These are phyloP conservation scores for Penicillium arizonense DNA, from an alignment of 495 filamentous ascomycete genomes.

Conservation along the genomic window DNA sequence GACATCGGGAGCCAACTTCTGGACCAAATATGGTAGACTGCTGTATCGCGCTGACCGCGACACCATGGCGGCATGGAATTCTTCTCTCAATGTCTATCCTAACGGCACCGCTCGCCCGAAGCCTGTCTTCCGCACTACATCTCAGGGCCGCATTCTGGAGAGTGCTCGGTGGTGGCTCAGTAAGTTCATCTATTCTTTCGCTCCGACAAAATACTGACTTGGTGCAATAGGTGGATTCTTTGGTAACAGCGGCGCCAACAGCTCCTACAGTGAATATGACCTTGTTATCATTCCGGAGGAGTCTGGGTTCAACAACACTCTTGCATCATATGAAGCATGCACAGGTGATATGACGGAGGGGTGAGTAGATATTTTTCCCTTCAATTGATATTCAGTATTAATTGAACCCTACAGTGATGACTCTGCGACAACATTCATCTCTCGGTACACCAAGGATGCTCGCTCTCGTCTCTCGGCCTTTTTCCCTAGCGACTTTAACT, in stretches of 20 bases:
- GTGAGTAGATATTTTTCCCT: slow-evolving; percentile 8
- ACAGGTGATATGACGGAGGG: slow-evolving; percentile 17
- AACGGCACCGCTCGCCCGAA: slow-evolving; percentile 45
- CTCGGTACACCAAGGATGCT: slow-evolving; percentile 24
- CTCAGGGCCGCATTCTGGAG: slow-evolving; percentile 48
- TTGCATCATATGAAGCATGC: slow-evolving; percentile 46
- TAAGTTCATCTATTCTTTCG: slow-evolving; percentile 12
- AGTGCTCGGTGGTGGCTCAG: slow-evolving; percentile 44
- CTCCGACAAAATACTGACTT: slow-evolving; percentile 2
- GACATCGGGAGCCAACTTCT: slow-evolving; percentile 46
- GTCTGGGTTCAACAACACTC: slow-evolving; percentile 47
- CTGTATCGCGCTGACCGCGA: slow-evolving; percentile 45
- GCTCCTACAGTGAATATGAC: slow-evolving; percentile 39
- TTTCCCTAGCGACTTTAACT: slow-evolving; percentile 43
- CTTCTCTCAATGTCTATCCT: slow-evolving; percentile 35
- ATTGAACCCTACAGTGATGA: slow-evolving; percentile 15
- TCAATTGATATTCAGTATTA: not conserved
- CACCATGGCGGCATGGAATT: slow-evolving; percentile 41
- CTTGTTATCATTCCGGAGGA: slow-evolving; percentile 50
- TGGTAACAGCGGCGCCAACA: slow-evolving; percentile 37
- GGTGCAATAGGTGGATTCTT: slow-evolving; percentile 33
- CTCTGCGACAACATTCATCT: slow-evolving; percentile 21
- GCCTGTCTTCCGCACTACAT: slow-evolving; percentile 49
- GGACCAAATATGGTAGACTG: slow-evolving; percentile 51
- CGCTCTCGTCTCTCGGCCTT: slow-evolving; percentile 22